A percentile compares a stretch with the other conserved stretches of the same genome.
Conservation (phyloP, 306 rosid genomes). For the Lathyrus tuberosus region DNA sequence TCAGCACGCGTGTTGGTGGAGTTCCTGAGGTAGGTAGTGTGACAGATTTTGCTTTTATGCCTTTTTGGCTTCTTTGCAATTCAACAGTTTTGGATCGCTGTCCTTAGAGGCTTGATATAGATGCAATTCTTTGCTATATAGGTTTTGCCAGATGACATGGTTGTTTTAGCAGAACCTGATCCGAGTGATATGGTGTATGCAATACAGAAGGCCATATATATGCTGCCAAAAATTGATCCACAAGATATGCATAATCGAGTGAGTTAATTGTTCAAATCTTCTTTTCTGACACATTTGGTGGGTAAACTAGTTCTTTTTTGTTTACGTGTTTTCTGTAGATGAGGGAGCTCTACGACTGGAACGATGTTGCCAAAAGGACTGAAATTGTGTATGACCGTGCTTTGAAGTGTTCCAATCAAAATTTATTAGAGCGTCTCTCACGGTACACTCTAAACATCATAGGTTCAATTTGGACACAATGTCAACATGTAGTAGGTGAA, state of each 20-base stretch:
- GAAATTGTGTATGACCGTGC: constrained; percentile 89
- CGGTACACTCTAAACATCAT: constrained; percentile 54
- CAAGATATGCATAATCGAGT: constrained; percentile 86
- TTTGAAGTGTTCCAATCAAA: constrained; percentile 67
- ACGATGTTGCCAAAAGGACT: constrained; percentile 87
- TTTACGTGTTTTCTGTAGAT: constrained; percentile 44
- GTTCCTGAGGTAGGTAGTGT: constrained; percentile 79
- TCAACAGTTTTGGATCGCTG: constrained; percentile 5
- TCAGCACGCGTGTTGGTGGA: constrained; percentile 94
- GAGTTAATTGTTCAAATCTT: constrained; percentile 46
- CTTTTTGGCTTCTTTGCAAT: constrained; percentile 27
- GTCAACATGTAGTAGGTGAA: background rate
- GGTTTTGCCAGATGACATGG: constrained; percentile 95
- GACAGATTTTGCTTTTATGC: constrained; percentile 15
- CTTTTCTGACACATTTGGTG: constrained; percentile 33
- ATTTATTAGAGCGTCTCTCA: constrained; percentile 68
- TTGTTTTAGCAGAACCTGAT: constrained; percentile 88
- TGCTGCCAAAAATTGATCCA: constrained; percentile 80
- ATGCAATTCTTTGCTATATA: constrained; percentile 47
- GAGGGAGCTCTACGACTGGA: constrained; percentile 86
- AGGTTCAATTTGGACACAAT: constrained; percentile 22
- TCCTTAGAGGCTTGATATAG: constrained; percentile 27
- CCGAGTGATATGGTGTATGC: constrained; percentile 87
- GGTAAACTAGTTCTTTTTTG: constrained; percentile 21
- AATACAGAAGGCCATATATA: constrained; percentile 64